Percentiles rank a stretch among this genome's conserved stretches.
Evolutionary conservation across 768 basidiomycete species (phyloP).

Genomic region (Mycena vulgaris): DNA sequence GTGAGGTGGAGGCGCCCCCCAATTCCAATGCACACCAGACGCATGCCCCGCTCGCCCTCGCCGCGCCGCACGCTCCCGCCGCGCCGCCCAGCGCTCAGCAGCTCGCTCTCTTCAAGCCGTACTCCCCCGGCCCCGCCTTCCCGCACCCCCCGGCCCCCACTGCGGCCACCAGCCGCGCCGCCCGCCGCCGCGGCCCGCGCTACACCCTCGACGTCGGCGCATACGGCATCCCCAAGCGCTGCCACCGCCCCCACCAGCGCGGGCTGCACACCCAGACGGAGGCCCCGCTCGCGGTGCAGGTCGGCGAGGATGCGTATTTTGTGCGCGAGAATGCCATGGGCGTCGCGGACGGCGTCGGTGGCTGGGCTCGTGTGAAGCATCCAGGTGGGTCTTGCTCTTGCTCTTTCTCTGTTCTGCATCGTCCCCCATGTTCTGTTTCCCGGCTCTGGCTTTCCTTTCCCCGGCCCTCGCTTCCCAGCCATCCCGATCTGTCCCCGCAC

Average conservation of each 20-base stretch:
- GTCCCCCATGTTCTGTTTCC: neutral
- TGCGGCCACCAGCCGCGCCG: slow-evolving; percentile 45
- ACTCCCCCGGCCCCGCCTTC: slow-evolving; percentile 45
- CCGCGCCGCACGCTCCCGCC: slow-evolving; percentile 54
- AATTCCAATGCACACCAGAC: slow-evolving; percentile 41
- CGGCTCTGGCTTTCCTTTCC: neutral
- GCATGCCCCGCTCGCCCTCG: slow-evolving; percentile 62
- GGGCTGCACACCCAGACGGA: slow-evolving; percentile 40
- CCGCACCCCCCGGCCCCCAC: slow-evolving; percentile 46
- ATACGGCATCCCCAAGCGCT: slow-evolving; percentile 86
- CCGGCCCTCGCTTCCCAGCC: too few relatives aligned
- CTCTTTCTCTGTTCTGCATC: neutral
- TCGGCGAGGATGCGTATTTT: slow-evolving; percentile 96
- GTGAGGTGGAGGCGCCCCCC: slow-evolving; percentile 58
- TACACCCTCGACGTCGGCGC: slow-evolving; percentile 82
- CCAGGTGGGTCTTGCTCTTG: slow-evolving; percentile 46
- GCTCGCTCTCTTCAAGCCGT: slow-evolving; percentile 56
- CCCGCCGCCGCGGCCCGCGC: slow-evolving; percentile 48
- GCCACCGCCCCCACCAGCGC: slow-evolving; percentile 28
- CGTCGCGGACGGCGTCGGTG: slow-evolving; percentile 96
- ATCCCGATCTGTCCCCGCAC: too few relatives aligned
- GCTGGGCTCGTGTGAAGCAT: slow-evolving; percentile 75
- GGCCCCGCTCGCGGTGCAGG: slow-evolving; percentile 73
- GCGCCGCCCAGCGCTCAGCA: slow-evolving; percentile 16
- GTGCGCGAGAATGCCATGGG: slow-evolving; percentile 89